phyloP scores from a whole-genome alignment of 2,329 filamentous ascomycete species.

The Venturia nashicola region DNA sequence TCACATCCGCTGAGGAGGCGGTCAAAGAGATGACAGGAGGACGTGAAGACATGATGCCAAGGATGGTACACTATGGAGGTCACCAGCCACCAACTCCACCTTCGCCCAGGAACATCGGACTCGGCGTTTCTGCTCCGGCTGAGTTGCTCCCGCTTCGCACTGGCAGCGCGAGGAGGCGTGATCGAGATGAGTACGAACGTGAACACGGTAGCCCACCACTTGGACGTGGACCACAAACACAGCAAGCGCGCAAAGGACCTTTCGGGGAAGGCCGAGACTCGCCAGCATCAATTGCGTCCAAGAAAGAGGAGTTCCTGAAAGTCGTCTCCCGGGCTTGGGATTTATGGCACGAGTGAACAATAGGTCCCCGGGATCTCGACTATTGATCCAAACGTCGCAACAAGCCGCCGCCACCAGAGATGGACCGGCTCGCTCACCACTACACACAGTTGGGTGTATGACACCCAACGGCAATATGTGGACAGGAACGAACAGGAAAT shows the following conservation, averaged over 20 bases:
- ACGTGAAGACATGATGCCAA: slow-evolving; percentile 82
- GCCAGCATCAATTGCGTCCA: slow-evolving; percentile 68
- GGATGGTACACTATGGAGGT: slow-evolving; percentile 88
- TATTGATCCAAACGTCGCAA: not conserved
- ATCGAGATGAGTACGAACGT: slow-evolving; percentile 77
- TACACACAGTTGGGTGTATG: not conserved
- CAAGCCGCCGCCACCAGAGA: not conserved
- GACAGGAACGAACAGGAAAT: not conserved
- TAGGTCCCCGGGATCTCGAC: not conserved
- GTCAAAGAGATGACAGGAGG: slow-evolving; percentile 83
- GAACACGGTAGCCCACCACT: slow-evolving; percentile 80
- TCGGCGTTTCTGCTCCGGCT: slow-evolving; percentile 3
- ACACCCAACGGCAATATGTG: not conserved
- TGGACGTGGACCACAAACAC: slow-evolving; percentile 51
- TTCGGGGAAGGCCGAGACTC: slow-evolving; percentile 75
- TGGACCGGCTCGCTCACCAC: not conserved
- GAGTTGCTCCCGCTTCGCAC: not conserved
- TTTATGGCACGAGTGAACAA: slow-evolving; percentile 72
- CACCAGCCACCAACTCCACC: slow-evolving; percentile 89
- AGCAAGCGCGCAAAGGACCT: slow-evolving; percentile 35
- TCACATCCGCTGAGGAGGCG: slow-evolving; percentile 90
- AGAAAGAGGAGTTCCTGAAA: slow-evolving; percentile 84
- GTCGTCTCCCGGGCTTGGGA: slow-evolving; percentile 91
- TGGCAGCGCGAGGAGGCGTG: slow-evolving; percentile 58
- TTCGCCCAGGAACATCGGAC: slow-evolving; percentile 41